phyloP scores from a whole-genome alignment of 257 asterid genomes.

The Gardenia jasminoides region DNA sequence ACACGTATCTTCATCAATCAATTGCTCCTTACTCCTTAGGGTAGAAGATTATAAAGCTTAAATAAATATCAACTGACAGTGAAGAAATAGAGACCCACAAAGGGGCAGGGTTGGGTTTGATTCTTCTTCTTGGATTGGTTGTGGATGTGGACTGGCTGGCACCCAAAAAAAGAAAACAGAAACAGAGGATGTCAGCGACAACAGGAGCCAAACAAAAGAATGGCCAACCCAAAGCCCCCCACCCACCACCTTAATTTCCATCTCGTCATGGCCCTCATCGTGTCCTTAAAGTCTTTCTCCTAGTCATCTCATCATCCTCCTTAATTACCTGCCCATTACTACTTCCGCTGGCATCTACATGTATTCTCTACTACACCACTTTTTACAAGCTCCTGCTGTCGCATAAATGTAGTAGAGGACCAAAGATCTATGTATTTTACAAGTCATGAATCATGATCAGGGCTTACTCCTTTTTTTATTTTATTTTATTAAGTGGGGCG shows the following conservation, averaged over 20 bases:
- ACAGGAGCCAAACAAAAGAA: neutral
- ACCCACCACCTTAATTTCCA: neutral
- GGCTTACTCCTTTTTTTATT: neutral
- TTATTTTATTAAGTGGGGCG: neutral
- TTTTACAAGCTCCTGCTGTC: neutral
- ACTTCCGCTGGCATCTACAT: neutral
- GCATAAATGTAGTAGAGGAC: neutral
- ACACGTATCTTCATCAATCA: too few relatives aligned
- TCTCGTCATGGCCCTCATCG: too few relatives aligned
- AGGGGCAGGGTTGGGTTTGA: too few relatives aligned
- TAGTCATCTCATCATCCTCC: neutral
- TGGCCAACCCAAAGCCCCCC: neutral
- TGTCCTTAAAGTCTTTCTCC: neutral
- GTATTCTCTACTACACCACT: too few relatives aligned
- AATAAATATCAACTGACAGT: too few relatives aligned
- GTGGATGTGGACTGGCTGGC: conserved; percentile 1
- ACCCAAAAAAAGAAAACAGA: too few relatives aligned
- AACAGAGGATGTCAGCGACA: neutral
- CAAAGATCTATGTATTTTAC: neutral
- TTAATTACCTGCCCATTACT: neutral
- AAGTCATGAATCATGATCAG: neutral
- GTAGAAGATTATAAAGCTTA: too few relatives aligned
- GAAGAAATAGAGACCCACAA: neutral
- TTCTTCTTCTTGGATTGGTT: neutral
- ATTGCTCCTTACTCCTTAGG: too few relatives aligned